phyloP scores from a whole-genome alignment of 176 grass and related monocot species.

The Poa pratensis region DNA sequence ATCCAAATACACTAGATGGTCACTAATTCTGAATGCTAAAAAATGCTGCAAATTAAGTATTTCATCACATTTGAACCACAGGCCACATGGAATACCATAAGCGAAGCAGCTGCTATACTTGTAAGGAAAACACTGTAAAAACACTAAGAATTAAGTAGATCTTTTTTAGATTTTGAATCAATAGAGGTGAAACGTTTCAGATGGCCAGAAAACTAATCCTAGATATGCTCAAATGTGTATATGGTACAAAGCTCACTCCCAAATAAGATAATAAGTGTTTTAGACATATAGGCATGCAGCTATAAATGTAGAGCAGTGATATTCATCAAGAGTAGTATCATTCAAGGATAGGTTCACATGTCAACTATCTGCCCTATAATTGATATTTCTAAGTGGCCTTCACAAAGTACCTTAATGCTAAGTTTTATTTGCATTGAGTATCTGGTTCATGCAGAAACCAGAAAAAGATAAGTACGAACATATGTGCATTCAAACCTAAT shows the following conservation, averaged over 20 bases:
- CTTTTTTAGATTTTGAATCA: background rate
- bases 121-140: background rate
- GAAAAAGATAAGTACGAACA: background rate
- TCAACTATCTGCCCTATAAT: background rate
- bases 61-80: slow-evolving; percentile 41
- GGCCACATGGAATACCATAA: background rate
- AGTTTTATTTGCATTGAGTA: background rate
- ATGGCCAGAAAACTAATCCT: background rate
- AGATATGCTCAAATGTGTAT: background rate
- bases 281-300: slow-evolving; percentile 1
- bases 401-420: slow-evolving; percentile 28
- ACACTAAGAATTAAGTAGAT: slow-evolving; percentile 17
- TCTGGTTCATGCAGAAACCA: slow-evolving; percentile 17
- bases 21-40: slow-evolving; percentile 73
- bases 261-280: background rate
- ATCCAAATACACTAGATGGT: slow-evolving; percentile 69
- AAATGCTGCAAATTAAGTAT: slow-evolving; percentile 53
- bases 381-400: slow-evolving; percentile 2
- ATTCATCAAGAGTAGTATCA: background rate
- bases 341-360: background rate
- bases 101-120: background rate
- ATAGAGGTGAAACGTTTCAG: background rate
- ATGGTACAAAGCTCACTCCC: background rate
- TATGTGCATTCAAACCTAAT: slow-evolving; percentile 21
- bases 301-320: background rate